Evolutionary conservation across 305 asterid species (phyloP).

Genomic region (Fraxinus ornus): DNA sequence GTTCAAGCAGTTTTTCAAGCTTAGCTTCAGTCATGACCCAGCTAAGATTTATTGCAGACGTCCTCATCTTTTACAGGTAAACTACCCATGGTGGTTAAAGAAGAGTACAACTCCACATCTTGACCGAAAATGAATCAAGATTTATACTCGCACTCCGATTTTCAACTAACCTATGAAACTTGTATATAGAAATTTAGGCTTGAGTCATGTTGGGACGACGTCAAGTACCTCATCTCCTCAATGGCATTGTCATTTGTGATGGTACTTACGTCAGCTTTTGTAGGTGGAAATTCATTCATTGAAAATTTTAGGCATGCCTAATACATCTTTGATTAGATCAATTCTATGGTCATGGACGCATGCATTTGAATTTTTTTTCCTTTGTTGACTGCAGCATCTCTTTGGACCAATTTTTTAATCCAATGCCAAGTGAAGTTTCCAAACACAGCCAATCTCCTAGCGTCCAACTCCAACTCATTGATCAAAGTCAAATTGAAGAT

Average conservation of each 20-base stretch:
- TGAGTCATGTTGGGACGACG: not conserved
- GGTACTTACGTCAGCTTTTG: constrained; percentile 1
- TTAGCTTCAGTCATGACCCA: constrained; percentile 57
- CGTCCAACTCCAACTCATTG: constrained; percentile 36
- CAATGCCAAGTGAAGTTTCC: constrained; percentile 46
- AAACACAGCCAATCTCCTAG: constrained; percentile 32
- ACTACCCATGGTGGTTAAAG: constrained; percentile 12
- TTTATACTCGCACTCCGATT: not conserved
- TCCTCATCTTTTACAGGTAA: constrained; percentile 81
- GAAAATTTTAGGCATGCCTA: not conserved
- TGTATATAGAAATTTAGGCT: not conserved
- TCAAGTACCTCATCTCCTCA: constrained; percentile 3
- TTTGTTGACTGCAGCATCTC: constrained; percentile 57
- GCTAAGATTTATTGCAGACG: constrained; percentile 64
- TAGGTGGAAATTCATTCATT: not conserved
- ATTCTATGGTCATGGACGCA: constrained; percentile 1
- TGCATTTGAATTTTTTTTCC: constrained; percentile 14
- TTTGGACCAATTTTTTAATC: constrained; percentile 58
- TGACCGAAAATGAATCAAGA: constrained; percentile 6
- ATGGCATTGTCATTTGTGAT: not conserved
- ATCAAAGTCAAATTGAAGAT: constrained; percentile 54
- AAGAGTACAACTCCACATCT: constrained; percentile 13
- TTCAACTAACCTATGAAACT: not conserved
- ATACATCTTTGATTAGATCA: not conserved
- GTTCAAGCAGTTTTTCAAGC: constrained; percentile 50